phyloP scores from a whole-genome alignment of 177 flowering plant genomes.

The Tripterygium wilfordii region DNA sequence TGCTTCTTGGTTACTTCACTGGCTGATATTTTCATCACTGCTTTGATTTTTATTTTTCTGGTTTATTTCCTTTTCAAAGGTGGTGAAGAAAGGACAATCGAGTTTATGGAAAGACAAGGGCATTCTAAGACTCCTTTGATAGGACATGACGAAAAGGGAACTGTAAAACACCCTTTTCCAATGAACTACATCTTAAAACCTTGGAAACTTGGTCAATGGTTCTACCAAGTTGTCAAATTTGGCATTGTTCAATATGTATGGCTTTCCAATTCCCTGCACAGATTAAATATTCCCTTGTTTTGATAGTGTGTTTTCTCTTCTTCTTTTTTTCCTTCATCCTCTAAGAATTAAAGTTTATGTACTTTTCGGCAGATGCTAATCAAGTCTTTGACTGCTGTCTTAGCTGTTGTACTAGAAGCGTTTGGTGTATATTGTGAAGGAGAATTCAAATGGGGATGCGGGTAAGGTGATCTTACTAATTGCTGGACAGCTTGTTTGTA shows the following conservation, averaged over 20 bases:
- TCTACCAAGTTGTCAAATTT: conserved; percentile 86
- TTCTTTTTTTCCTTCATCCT: conserved; percentile 1
- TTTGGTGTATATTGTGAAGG: conserved; percentile 95
- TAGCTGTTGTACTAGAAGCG: conserved; percentile 84
- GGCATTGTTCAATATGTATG: conserved; percentile 99
- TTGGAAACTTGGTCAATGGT: conserved; percentile 86
- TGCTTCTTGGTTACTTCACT: neutral
- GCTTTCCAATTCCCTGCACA: too few species aligned
- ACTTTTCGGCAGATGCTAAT: conserved; percentile 77
- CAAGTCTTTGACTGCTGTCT: conserved; percentile 63
- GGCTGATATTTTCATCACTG: neutral
- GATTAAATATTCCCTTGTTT: conserved; percentile 7
- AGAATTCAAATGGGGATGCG: conserved; percentile 80
- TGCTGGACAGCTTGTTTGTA: too few species aligned
- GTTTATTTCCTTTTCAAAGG: conserved; percentile 32
- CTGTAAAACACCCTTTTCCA: conserved; percentile 82
- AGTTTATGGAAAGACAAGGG: conserved; percentile 85
- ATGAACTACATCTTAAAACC: conserved; percentile 76
- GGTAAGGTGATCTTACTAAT: conserved; percentile 53
- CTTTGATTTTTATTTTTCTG: neutral
- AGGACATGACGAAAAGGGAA: conserved; percentile 60
- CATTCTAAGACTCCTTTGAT: conserved; percentile 67
- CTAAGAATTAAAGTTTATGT: neutral
- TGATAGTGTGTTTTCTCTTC: neutral
- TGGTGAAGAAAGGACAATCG: conserved; percentile 85